Conservation (phyloP, 1,139 yeast species). For the Taphrina flavorubra region DNA sequence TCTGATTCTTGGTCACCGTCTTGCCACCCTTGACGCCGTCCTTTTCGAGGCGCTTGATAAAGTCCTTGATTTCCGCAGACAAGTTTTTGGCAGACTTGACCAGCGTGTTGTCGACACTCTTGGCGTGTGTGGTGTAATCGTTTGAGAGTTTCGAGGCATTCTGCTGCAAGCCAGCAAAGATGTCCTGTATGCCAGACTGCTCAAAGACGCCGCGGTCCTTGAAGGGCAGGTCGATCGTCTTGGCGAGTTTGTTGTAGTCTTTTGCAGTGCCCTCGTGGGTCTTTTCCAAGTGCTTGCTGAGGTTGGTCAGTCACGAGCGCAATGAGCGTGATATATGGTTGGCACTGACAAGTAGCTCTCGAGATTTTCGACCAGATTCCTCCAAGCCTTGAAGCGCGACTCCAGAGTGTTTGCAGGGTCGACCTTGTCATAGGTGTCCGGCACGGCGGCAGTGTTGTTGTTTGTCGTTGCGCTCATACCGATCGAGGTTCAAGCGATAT, state of each 20-base stretch:
- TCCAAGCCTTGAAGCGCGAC: slow-evolving; percentile 37
- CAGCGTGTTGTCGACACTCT: slow-evolving; percentile 28
- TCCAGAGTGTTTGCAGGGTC: slow-evolving; percentile 37
- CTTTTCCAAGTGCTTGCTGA: slow-evolving; percentile 34
- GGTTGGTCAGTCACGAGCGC: no score
- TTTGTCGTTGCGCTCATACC: slow-evolving; percentile 12
- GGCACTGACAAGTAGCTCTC: slow-evolving; percentile 29
- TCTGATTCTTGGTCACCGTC: slow-evolving; percentile 54
- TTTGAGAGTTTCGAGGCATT: slow-evolving; percentile 17
- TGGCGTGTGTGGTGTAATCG: slow-evolving; percentile 32
- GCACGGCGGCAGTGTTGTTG: slow-evolving; percentile 18
- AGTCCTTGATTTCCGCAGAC: slow-evolving; percentile 54
- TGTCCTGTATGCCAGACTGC: slow-evolving; percentile 31
- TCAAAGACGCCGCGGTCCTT: slow-evolving; percentile 33
- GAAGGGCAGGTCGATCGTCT: slow-evolving; percentile 38
- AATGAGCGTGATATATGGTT: background rate
- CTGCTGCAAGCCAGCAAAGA: slow-evolving; percentile 36
- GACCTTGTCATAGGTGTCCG: slow-evolving; percentile 6
- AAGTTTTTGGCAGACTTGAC: slow-evolving; percentile 49
- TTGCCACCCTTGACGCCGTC: slow-evolving; percentile 52
- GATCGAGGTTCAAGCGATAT: background rate
- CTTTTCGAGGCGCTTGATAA: slow-evolving; percentile 53
- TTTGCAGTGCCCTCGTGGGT: slow-evolving; percentile 38
- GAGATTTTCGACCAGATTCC: slow-evolving; percentile 34
- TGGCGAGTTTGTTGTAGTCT: slow-evolving; percentile 38